A percentile compares a stretch with the other conserved stretches of the same genome.
These are phyloP conservation scores for Marasmius oreades DNA, from an alignment of 1,284 basidiomycete genomes.

Conservation along the genomic window DNA sequence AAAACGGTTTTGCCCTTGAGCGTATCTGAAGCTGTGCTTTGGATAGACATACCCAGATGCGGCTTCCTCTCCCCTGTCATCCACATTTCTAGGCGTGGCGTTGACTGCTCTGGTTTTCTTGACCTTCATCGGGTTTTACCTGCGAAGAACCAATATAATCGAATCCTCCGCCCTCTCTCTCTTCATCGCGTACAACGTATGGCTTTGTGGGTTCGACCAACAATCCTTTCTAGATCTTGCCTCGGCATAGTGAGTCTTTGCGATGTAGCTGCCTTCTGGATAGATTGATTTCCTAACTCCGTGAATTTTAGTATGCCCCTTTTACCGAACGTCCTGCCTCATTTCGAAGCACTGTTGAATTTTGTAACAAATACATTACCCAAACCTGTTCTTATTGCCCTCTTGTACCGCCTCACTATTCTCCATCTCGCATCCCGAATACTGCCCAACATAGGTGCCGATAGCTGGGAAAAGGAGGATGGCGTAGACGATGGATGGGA, in stretches of 20 bases:
- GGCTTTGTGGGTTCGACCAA: constrained; percentile 76
- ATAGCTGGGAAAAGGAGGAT: constrained; percentile 71
- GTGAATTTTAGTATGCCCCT: constrained; percentile 33
- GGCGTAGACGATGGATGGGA: constrained; percentile 64
- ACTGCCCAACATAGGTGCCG: constrained; percentile 77
- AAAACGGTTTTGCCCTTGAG: background rate
- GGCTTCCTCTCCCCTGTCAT: constrained; percentile 79
- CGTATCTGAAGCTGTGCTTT: constrained; percentile 15
- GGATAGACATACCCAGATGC: constrained; percentile 71
- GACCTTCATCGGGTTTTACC: constrained; percentile 84
- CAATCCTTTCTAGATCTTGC: constrained; percentile 64
- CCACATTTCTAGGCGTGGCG: constrained; percentile 79
- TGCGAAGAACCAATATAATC: constrained; percentile 89
- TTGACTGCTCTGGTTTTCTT: constrained; percentile 71
- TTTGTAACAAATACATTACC: constrained; percentile 81
- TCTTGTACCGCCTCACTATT: constrained; percentile 80
- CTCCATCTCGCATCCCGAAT: constrained; percentile 86
- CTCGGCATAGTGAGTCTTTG: constrained; percentile 67
- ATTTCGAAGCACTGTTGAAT: constrained; percentile 72
- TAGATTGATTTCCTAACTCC: constrained; percentile 4
- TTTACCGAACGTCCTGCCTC: constrained; percentile 73
- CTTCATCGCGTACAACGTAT: constrained; percentile 84
- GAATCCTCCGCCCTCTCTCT: constrained; percentile 86
- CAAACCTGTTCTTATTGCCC: constrained; percentile 79
- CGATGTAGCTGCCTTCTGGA: constrained; percentile 4